phyloP scores from a whole-genome alignment of 2,329 filamentous ascomycete species.

The Neonectria faginata region DNA sequence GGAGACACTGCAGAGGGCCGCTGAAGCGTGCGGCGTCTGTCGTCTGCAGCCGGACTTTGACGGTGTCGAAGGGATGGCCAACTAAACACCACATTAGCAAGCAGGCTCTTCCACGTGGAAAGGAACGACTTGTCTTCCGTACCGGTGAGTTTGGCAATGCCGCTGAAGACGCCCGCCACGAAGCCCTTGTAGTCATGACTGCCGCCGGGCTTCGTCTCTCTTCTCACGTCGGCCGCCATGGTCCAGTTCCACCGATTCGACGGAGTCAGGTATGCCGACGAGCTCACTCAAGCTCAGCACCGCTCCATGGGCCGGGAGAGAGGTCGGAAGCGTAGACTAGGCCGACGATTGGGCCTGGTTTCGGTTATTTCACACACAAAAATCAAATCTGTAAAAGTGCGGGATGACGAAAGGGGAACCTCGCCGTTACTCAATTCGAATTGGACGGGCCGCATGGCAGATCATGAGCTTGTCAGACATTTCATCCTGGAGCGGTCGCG shows the following conservation, averaged over 20 bases:
- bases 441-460: constrained; percentile 5
- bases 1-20: constrained; percentile 86
- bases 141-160: constrained; percentile 90
- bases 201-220: constrained; percentile 12
- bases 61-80: constrained; percentile 88
- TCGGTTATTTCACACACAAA: not conserved
- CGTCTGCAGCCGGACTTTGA: constrained; percentile 96
- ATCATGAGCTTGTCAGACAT: constrained; percentile 11
- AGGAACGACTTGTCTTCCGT: constrained; percentile 43
- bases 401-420: not conserved
- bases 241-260: not conserved
- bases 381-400: not conserved
- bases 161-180: constrained; percentile 94
- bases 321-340: not conserved
- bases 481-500: constrained; percentile 3
- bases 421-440: not conserved
- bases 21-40: constrained; percentile 81
- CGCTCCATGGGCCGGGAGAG: not conserved
- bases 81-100: constrained; percentile 53
- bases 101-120: too few species aligned
- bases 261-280: constrained; percentile 1
- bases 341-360: not conserved
- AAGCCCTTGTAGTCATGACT: constrained; percentile 87
- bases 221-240: constrained; percentile 42
- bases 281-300: not conserved